Conservation (phyloP, 1,284 basidiomycete genomes). For the Xerocomus cyaneibrunnescens region DNA sequence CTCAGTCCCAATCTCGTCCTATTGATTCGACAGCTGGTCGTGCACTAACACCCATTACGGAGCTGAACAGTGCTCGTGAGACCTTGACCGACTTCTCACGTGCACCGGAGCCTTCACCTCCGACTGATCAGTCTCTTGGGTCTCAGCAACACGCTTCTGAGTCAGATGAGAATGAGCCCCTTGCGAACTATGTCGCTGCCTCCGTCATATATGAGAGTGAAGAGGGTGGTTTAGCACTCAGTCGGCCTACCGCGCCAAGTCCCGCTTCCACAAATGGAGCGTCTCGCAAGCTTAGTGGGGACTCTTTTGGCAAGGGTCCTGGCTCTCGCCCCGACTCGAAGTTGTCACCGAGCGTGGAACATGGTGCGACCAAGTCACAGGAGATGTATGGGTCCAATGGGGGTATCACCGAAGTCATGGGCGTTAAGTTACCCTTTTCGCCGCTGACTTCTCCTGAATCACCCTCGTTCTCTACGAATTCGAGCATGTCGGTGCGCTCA, state of each 20-base stretch:
- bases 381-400: conserved; percentile 22
- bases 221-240: conserved; percentile 16
- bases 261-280: conserved; percentile 22
- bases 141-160: conserved; percentile 13
- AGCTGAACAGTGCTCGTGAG: conserved; percentile 38
- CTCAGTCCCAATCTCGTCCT: conserved; percentile 19
- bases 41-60: conserved; percentile 49
- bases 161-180: conserved; percentile 31
- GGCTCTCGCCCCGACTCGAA: conserved; percentile 40
- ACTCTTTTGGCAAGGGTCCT: conserved; percentile 29
- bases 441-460: conserved; percentile 32
- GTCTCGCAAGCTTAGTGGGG: conserved; percentile 30
- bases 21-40: conserved; percentile 20
- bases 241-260: conserved; percentile 18
- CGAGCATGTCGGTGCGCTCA: conserved; percentile 28
- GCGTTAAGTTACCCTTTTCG: conserved; percentile 34
- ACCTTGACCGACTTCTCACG: conserved; percentile 23
- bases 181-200: conserved; percentile 16
- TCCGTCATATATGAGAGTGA: conserved; percentile 25
- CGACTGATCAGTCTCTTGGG: conserved; percentile 24
- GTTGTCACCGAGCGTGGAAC: conserved; percentile 32
- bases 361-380: conserved; percentile 21
- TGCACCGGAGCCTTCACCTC: conserved; percentile 20
- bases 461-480: conserved; percentile 35
- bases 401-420: conserved; percentile 29